Conservation (phyloP, 2,329 filamentous ascomycete genomes). For the Exophiala sideris region DNA sequence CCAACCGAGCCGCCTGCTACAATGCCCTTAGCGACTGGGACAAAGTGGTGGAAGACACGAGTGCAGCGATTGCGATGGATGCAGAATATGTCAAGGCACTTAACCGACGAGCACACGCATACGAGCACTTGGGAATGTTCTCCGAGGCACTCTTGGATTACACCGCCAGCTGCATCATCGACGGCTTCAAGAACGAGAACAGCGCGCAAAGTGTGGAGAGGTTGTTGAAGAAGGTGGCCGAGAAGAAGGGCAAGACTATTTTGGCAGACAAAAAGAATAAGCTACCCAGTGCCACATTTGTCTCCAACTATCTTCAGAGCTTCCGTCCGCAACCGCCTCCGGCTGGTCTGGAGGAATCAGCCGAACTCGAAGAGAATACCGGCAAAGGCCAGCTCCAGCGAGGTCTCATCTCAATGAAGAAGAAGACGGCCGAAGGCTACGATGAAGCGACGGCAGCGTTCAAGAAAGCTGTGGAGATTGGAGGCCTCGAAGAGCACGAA, state of each 20-base stretch:
- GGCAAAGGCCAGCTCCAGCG: slow-evolving; percentile 83
- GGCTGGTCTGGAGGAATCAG: slow-evolving; percentile 74
- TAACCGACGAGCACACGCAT: slow-evolving; percentile 93
- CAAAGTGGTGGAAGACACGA: slow-evolving; percentile 95
- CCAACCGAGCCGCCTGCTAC: slow-evolving; percentile 95
- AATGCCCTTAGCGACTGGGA: slow-evolving; percentile 92
- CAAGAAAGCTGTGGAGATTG: slow-evolving; percentile 79
- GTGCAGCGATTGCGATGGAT: slow-evolving; percentile 87
- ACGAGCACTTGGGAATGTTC: slow-evolving; percentile 86
- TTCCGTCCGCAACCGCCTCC: slow-evolving; percentile 83
- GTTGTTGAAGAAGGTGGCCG: slow-evolving; percentile 92
- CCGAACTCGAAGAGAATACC: slow-evolving; percentile 71
- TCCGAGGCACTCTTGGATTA: slow-evolving; percentile 96
- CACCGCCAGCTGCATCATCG: slow-evolving; percentile 98
- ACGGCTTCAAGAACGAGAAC: slow-evolving; percentile 88
- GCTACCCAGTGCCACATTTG: slow-evolving; percentile 91
- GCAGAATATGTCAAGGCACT: slow-evolving; percentile 96
- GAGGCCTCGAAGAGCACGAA: slow-evolving; percentile 76
- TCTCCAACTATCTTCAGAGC: slow-evolving; percentile 98
- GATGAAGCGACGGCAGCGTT: slow-evolving; percentile 83
- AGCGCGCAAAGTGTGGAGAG: slow-evolving; percentile 89
- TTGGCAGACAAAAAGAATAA: slow-evolving; percentile 75
- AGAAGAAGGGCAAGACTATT: slow-evolving; percentile 88
- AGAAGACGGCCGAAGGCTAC: slow-evolving; percentile 87
- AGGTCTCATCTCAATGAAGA: slow-evolving; percentile 74